These are phyloP conservation scores for Candida sanyiensis DNA, from an alignment of 805 yeast species.

Conservation along the genomic window DNA sequence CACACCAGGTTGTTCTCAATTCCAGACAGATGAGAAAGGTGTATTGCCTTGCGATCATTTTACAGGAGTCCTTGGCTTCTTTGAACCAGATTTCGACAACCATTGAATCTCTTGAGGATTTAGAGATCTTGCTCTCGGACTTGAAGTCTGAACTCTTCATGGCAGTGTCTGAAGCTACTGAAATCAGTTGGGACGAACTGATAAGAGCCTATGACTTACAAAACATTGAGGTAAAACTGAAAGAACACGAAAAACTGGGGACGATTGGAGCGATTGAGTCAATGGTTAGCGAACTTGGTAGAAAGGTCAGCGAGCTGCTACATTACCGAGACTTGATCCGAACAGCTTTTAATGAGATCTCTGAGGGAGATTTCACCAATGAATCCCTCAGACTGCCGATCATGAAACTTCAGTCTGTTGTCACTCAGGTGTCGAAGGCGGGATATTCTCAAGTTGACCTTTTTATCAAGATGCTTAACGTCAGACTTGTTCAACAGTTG, in stretches of 20 bases:
- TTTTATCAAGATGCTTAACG: conserved; percentile 33
- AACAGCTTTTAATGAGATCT: conserved; percentile 21
- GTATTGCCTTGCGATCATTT: conserved; percentile 50
- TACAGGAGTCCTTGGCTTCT: conserved; percentile 46
- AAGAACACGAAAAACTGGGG: conserved; percentile 30
- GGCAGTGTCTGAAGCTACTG: conserved; percentile 31
- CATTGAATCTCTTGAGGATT: conserved; percentile 35
- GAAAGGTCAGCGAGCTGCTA: conserved; percentile 27
- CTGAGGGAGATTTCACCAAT: conserved; percentile 24
- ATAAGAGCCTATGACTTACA: conserved; percentile 44
- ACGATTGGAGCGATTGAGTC: conserved; percentile 28
- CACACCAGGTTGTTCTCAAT: conserved; percentile 41
- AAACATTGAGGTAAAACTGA: conserved; percentile 25
- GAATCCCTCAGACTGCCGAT: conserved; percentile 20
- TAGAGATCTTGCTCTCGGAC: conserved; percentile 35
- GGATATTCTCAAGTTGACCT: conserved; percentile 31
- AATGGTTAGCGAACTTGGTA: conserved; percentile 27
- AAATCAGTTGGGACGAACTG: conserved; percentile 49
- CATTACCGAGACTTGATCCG: conserved; percentile 26
- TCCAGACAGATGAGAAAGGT: conserved; percentile 46
- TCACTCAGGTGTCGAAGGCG: conserved; percentile 32
- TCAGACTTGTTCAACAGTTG: conserved; percentile 26
- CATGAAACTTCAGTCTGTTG: conserved; percentile 29
- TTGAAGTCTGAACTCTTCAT: conserved; percentile 31
- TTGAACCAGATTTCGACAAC: conserved; percentile 30